Percentiles rank a stretch among this genome's conserved stretches.
Evolutionary conservation across 768 basidiomycete species (phyloP).

Genomic region (Collybiopsis confluens): DNA sequence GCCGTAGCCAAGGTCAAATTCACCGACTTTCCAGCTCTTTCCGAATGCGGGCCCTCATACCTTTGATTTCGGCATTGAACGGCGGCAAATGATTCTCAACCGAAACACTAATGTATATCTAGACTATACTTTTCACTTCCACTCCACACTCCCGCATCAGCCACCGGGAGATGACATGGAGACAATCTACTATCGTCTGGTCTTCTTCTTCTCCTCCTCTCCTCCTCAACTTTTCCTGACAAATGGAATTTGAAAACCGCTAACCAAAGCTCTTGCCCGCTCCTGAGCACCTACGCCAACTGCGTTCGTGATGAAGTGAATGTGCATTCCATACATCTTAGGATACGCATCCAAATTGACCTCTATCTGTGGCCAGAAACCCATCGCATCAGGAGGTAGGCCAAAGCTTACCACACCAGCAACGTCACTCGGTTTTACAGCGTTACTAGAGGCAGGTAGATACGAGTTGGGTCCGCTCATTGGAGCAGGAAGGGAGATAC

Average conservation of each 20-base stretch:
- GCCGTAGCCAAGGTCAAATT: too few species aligned
- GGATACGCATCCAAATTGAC: slow-evolving; percentile 91
- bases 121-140: too few species aligned
- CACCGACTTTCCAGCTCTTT: too few species aligned
- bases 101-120: too few species aligned
- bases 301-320: slow-evolving; percentile 90
- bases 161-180: too few species aligned
- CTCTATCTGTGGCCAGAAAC: slow-evolving; percentile 93
- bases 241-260: slow-evolving; percentile 93
- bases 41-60: too few species aligned
- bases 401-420: slow-evolving; percentile 90
- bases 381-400: slow-evolving; percentile 78
- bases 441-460: slow-evolving; percentile 53
- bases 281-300: slow-evolving; percentile 88
- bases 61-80: too few species aligned
- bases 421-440: slow-evolving; percentile 71
- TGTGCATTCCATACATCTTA: slow-evolving; percentile 82
- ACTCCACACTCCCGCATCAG: too few species aligned
- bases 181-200: too few species aligned
- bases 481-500: slow-evolving; percentile 64
- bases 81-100: too few species aligned
- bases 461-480: not conserved
- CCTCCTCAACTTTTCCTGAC: not conserved
- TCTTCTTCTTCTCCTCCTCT: too few species aligned
- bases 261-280: slow-evolving; percentile 78